These are phyloP conservation scores for Cryptococcus sp. DNA, from an alignment of 1,284 basidiomycete genomes.

Conservation along the genomic window DNA sequence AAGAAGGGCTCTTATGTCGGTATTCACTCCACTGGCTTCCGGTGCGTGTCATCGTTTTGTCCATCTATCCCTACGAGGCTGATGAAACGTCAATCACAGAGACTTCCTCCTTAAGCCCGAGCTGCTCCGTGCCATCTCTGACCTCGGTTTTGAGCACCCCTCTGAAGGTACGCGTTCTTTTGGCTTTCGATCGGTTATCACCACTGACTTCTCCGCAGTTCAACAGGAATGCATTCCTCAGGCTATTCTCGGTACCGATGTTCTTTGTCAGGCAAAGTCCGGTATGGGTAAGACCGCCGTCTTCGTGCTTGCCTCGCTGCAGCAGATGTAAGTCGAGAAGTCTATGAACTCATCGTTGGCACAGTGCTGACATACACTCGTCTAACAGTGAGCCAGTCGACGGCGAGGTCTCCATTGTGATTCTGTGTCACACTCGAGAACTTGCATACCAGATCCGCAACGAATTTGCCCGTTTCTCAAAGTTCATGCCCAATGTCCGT, in stretches of 20 bases:
- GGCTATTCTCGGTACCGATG: constrained; percentile 99
- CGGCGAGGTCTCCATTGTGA: constrained; percentile 95
- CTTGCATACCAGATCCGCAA: constrained; percentile 99
- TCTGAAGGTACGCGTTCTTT: constrained; percentile 77
- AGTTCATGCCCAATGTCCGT: constrained; percentile 99
- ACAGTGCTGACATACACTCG: no score
- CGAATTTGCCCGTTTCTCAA: constrained; percentile 98
- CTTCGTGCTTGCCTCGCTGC: constrained; percentile 95
- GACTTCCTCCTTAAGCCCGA: constrained; percentile 98
- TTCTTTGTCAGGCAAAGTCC: constrained; percentile 99
- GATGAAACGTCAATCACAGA: constrained; percentile 53
- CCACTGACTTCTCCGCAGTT: constrained; percentile 59
- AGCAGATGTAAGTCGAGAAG: constrained; percentile 67
- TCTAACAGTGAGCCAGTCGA: constrained; percentile 77
- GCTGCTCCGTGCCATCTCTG: constrained; percentile 94
- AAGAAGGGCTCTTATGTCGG: constrained; percentile 98
- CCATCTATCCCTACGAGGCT: background rate
- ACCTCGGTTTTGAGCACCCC: constrained; percentile 99
- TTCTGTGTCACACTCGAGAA: constrained; percentile 98
- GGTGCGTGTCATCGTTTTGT: constrained; percentile 58
- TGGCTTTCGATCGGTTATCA: background rate
- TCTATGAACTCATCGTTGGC: background rate
- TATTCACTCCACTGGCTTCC: constrained; percentile 93
- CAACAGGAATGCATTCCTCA: constrained; percentile 99
- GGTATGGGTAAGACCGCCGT: constrained; percentile 99